phyloP scores from a whole-genome alignment of 352 stramenopile species.

The Albugo candida region DNA sequence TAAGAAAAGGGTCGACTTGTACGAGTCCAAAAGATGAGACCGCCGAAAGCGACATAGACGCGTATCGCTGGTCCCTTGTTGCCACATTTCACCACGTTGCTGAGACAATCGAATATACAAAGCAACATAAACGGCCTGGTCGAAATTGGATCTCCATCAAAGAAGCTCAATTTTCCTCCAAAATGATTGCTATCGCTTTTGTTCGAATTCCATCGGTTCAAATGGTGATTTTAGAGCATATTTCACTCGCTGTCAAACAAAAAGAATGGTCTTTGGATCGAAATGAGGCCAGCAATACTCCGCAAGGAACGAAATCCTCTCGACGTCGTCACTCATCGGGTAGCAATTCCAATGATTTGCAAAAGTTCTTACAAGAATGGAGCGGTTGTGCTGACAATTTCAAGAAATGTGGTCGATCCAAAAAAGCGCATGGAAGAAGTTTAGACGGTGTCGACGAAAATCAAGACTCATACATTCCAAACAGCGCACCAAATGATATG shows the following conservation, averaged over 20 bases:
- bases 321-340: conserved; percentile 17
- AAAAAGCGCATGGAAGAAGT: conserved; percentile 23
- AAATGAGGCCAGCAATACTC: conserved; percentile 11
- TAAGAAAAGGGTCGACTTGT: no score
- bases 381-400: conserved; percentile 1
- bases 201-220: conserved; percentile 39
- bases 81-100: conserved; percentile 56
- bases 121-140: background rate
- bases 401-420: no score
- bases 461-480: background rate
- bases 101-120: conserved; percentile 31
- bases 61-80: conserved; percentile 47
- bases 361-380: conserved; percentile 19
- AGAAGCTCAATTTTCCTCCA: conserved; percentile 44
- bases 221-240: conserved; percentile 24
- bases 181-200: conserved; percentile 47
- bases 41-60: conserved; percentile 28
- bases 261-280: conserved; percentile 20
- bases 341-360: no score
- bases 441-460: conserved; percentile 18
- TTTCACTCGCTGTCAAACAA: conserved; percentile 25
- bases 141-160: conserved; percentile 20
- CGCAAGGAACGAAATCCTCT: conserved; percentile 1
- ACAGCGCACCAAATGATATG: no score
- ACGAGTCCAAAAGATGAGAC: conserved; percentile 12